Conservation (phyloP, 805 yeast species). For the Cyberlindnera mycetangii region DNA sequence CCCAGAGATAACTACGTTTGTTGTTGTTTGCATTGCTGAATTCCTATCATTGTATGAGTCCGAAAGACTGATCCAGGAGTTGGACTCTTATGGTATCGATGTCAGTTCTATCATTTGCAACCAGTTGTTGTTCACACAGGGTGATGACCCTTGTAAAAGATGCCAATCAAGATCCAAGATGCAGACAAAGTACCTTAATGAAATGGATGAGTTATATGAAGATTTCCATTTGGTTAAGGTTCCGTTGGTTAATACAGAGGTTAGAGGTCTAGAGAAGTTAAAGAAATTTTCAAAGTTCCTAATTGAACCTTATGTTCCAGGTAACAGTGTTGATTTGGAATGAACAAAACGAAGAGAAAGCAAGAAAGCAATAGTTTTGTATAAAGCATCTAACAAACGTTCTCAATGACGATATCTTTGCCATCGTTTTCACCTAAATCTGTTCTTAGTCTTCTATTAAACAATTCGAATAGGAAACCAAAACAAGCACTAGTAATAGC, state of each 20-base stretch:
- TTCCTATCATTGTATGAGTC: constrained; percentile 95
- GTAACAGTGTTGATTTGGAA: constrained; percentile 27
- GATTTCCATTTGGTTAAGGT: constrained; percentile 95
- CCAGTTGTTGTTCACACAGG: constrained; percentile 83
- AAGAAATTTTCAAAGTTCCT: constrained; percentile 80
- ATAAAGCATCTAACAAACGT: no score
- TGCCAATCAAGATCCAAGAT: constrained; percentile 91
- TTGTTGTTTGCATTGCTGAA: constrained; percentile 97
- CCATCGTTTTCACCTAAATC: constrained; percentile 67
- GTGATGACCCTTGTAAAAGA: constrained; percentile 77
- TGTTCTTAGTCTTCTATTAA: constrained; percentile 61
- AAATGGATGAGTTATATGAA: constrained; percentile 93
- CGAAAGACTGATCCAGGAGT: constrained; percentile 95
- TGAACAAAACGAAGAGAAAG: no score
- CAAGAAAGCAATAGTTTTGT: no score
- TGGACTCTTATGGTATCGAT: constrained; percentile 92
- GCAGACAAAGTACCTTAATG: constrained; percentile 93
- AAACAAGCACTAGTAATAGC: constrained; percentile 67
- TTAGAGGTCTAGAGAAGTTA: constrained; percentile 86
- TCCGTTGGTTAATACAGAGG: constrained; percentile 93
- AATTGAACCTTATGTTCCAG: constrained; percentile 72
- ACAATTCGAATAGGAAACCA: constrained; percentile 67
- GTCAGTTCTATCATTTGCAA: constrained; percentile 95
- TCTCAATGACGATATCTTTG: constrained; percentile 47
- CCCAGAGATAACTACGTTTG: constrained; percentile 92